phyloP scores from a whole-genome alignment of 192 early-diverging fungal genomes.

The Backusella westeae region DNA sequence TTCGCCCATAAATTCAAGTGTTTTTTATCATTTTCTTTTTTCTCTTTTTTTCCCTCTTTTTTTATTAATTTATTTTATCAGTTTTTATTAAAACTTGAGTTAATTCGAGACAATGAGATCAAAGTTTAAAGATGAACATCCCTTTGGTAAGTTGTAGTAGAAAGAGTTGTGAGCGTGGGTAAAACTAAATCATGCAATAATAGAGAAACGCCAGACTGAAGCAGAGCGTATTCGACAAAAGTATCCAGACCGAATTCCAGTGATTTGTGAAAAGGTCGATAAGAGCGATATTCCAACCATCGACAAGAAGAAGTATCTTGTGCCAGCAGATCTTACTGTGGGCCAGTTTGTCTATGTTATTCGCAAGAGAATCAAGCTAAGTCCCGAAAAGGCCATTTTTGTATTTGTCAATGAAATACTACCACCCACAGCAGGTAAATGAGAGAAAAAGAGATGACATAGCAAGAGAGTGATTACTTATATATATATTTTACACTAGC shows the following conservation, averaged over 20 bases:
- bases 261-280: constrained; percentile 95
- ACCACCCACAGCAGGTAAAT: constrained; percentile 80
- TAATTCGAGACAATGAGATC: constrained; percentile 56
- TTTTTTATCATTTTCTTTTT: neutral
- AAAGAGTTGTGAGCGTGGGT: neutral
- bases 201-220: constrained; percentile 95
- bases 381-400: constrained; percentile 97
- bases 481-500: constrained; percentile 29
- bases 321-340: constrained; percentile 94
- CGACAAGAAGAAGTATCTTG: constrained; percentile 99
- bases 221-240: constrained; percentile 95
- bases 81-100: neutral
- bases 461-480: too few relatives aligned
- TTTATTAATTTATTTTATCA: neutral
- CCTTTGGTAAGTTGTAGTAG: constrained; percentile 66
- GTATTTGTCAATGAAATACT: constrained; percentile 98
- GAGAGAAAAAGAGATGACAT: neutral
- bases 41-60: neutral
- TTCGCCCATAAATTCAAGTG: neutral
- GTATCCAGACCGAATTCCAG: constrained; percentile 90
- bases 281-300: constrained; percentile 95
- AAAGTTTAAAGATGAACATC: constrained; percentile 96
- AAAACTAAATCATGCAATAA: neutral
- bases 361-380: constrained; percentile 95
- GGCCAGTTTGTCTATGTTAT: constrained; percentile 98